A percentile compares a stretch with the other conserved stretches of the same genome.
phyloP scores from a whole-genome alignment of 2,329 filamentous ascomycete genomes.

The Aspergillus ochraceoroseus region DNA sequence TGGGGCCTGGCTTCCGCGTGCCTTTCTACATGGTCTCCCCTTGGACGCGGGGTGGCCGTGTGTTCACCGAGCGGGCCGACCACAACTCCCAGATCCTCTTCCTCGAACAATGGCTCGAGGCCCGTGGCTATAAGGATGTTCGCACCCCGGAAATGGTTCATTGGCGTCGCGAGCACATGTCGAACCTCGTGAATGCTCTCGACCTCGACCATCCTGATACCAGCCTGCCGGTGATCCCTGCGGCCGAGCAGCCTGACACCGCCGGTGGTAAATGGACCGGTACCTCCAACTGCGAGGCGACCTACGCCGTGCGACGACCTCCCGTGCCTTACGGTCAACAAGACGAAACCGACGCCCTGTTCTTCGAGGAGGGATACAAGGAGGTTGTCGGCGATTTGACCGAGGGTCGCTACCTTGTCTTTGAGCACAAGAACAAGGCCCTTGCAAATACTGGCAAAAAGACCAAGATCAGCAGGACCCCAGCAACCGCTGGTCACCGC shows the following conservation, averaged over 20 bases:
- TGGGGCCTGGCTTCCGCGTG: slow-evolving; percentile 48
- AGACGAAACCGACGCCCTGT: slow-evolving; percentile 31
- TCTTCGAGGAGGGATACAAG: slow-evolving; percentile 54
- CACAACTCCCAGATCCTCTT: slow-evolving; percentile 55
- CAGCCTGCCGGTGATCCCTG: slow-evolving; percentile 46
- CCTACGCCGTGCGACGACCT: slow-evolving; percentile 38
- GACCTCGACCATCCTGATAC: slow-evolving; percentile 48
- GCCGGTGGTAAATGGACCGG: slow-evolving; percentile 47
- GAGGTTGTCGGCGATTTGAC: slow-evolving; percentile 49
- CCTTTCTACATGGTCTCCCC: slow-evolving; percentile 55
- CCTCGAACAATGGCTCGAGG: slow-evolving; percentile 49
- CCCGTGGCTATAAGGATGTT: slow-evolving; percentile 42
- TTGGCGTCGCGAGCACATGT: slow-evolving; percentile 49
- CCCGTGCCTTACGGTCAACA: slow-evolving; percentile 49
- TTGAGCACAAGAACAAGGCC: slow-evolving; percentile 46
- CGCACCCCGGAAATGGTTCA: slow-evolving; percentile 43
- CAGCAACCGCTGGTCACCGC: slow-evolving; percentile 37
- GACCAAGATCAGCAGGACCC: slow-evolving; percentile 18
- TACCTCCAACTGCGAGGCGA: slow-evolving; percentile 43
- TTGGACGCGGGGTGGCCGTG: slow-evolving; percentile 51
- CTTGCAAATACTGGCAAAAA: slow-evolving; percentile 34
- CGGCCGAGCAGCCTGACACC: slow-evolving; percentile 42
- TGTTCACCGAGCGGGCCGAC: slow-evolving; percentile 53
- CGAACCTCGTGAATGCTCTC: slow-evolving; percentile 47
- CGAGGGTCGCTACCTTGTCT: slow-evolving; percentile 53